These are phyloP conservation scores for Penstemon eatonii DNA, from an alignment of 257 asterid genomes.

Conservation along the genomic window DNA sequence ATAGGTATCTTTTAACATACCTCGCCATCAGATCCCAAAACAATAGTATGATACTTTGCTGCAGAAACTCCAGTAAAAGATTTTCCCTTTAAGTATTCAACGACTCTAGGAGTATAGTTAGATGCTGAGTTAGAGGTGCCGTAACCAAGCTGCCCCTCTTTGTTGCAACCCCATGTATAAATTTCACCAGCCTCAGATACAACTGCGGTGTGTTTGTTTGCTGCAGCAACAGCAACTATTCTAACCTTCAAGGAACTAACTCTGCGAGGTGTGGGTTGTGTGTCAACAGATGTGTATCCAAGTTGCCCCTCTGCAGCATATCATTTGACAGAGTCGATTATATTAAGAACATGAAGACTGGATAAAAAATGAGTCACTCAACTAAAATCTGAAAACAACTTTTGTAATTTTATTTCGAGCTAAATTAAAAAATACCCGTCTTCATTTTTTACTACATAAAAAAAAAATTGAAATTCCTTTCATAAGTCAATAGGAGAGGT, in stretches of 20 bases:
- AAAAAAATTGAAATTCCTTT: too few relatives aligned
- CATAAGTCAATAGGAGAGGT: too few relatives aligned
- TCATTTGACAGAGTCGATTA: conserved; percentile 23
- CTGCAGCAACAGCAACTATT: conserved; percentile 89
- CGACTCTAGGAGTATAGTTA: conserved; percentile 87
- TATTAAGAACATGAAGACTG: conserved; percentile 11
- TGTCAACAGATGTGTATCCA: conserved; percentile 96
- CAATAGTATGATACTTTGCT: conserved; percentile 92
- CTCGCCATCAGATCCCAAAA: conserved; percentile 95
- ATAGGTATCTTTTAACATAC: conserved; percentile 36
- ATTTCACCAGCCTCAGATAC: conserved; percentile 90
- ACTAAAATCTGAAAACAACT: conserved; percentile 15
- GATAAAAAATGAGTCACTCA: conserved; percentile 20
- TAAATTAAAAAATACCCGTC: too few relatives aligned
- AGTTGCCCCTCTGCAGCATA: conserved; percentile 93
- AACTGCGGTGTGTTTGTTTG: conserved; percentile 95
- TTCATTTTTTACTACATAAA: too few relatives aligned
- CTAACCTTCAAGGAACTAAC: conserved; percentile 79
- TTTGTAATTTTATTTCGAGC: neutral
- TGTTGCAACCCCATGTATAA: conserved; percentile 99
- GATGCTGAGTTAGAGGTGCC: conserved; percentile 98
- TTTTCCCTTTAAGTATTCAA: conserved; percentile 91
- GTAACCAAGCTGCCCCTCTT: conserved; percentile 98
- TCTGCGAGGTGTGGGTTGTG: conserved; percentile 95
- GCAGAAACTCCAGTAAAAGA: conserved; percentile 70